Conservation (phyloP, 2,329 filamentous ascomycete species). For the Hypoxylon sp. region DNA sequence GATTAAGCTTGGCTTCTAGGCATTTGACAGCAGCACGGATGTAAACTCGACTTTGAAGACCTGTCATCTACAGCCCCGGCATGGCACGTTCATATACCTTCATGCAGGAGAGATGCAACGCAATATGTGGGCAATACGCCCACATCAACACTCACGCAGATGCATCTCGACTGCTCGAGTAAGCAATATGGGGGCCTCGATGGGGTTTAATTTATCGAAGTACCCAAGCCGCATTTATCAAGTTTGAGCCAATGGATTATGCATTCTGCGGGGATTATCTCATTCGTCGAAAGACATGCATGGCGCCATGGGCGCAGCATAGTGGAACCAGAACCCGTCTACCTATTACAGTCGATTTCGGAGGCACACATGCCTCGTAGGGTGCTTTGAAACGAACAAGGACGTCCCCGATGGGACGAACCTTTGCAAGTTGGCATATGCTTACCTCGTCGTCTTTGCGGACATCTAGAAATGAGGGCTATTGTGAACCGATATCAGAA, state of each 20-base stretch:
- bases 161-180: constrained; percentile 49
- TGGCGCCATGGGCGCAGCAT: constrained; percentile 41
- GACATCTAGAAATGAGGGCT: constrained; percentile 17
- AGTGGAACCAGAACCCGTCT: constrained; percentile 42
- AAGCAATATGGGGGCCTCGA: constrained; percentile 42
- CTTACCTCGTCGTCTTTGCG: constrained; percentile 23
- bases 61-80: constrained; percentile 30
- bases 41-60: constrained; percentile 41
- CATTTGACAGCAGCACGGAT: constrained; percentile 27
- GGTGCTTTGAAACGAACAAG: constrained; percentile 45
- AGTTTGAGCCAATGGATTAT: constrained; percentile 41
- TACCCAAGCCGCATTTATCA: constrained; percentile 40
- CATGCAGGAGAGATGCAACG: constrained; percentile 51
- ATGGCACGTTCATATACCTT: constrained; percentile 40
- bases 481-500: constrained; percentile 26
- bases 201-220: constrained; percentile 45
- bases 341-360: constrained; percentile 44
- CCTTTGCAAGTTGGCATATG: constrained; percentile 34
- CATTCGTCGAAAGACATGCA: constrained; percentile 48
- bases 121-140: constrained; percentile 43
- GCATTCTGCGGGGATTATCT: constrained; percentile 48
- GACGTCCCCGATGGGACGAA: constrained; percentile 40
- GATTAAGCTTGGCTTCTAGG: constrained; percentile 41
- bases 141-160: constrained; percentile 40
- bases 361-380: constrained; percentile 45